phyloP scores from a whole-genome alignment of 2,329 filamentous ascomycete species.

The Hyphodiscus sp. region DNA sequence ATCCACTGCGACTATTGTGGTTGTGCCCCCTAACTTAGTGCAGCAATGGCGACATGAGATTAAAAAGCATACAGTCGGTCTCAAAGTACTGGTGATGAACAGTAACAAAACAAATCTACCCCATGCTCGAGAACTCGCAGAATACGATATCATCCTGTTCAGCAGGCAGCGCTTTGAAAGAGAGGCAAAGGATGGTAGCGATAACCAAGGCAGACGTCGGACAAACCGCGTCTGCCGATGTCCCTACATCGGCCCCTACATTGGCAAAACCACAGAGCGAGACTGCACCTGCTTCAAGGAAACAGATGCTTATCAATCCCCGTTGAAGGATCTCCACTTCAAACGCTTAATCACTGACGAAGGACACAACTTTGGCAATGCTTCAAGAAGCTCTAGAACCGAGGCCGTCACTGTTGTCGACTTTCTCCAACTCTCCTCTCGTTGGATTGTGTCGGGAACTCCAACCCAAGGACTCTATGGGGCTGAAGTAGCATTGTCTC shows the following conservation, averaged over 20 bases:
- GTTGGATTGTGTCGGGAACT: conserved; percentile 89
- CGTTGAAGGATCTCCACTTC: conserved; percentile 69
- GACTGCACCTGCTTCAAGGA: conserved; percentile 37
- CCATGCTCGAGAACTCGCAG: conserved; percentile 46
- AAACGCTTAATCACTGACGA: conserved; percentile 88
- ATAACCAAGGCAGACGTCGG: conserved; percentile 35
- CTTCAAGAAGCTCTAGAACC: conserved; percentile 47
- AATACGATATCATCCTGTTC: conserved; percentile 73
- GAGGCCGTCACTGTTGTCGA: conserved; percentile 47
- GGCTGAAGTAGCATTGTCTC: conserved; percentile 41
- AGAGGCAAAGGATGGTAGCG: conserved; percentile 48
- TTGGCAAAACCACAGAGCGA: conserved; percentile 35
- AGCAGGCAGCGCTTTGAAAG: conserved; percentile 67
- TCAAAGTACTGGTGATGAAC: conserved; percentile 60
- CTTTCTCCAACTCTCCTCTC: conserved; percentile 56
- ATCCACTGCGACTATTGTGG: conserved; percentile 64
- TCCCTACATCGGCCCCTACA: conserved; percentile 32
- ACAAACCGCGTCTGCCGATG: conserved; percentile 7
- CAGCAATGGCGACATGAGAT: conserved; percentile 83
- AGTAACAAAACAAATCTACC: conserved; percentile 49
- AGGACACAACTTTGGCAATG: conserved; percentile 76
- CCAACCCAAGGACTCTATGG: conserved; percentile 80
- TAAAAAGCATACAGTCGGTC: conserved; percentile 61
- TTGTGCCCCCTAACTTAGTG: conserved; percentile 78
- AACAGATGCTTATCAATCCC: conserved; percentile 46